These are phyloP conservation scores for Chalciporus chontae DNA, from an alignment of 768 basidiomycete genomes.

Conservation along the genomic window DNA sequence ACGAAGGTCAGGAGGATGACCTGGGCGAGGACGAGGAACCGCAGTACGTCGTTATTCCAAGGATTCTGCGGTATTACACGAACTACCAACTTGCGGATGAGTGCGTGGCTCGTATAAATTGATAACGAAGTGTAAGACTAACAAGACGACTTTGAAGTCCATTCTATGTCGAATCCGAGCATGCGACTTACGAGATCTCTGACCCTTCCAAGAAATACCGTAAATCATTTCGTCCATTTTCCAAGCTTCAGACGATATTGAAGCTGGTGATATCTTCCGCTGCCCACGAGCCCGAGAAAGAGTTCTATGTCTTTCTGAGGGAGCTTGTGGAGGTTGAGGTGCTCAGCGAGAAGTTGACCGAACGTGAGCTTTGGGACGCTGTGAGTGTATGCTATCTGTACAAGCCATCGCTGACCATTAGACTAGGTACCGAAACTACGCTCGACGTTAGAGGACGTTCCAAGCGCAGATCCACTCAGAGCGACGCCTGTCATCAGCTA, in stretches of 20 bases:
- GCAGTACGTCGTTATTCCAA: slow-evolving; percentile 44
- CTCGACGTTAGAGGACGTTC: slow-evolving; percentile 21
- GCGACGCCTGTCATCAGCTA: slow-evolving; percentile 17
- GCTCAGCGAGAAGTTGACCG: slow-evolving; percentile 14
- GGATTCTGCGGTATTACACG: slow-evolving; percentile 46
- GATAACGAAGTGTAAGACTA: neutral
- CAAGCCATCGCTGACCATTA: neutral
- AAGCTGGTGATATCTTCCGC: slow-evolving; percentile 42
- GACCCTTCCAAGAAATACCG: slow-evolving; percentile 46
- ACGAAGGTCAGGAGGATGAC: slow-evolving; percentile 58
- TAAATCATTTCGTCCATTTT: slow-evolving; percentile 43
- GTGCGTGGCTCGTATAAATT: slow-evolving; percentile 38
- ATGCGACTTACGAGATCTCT: slow-evolving; percentile 60
- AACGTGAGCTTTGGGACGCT: slow-evolving; percentile 27
- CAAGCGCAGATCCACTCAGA: slow-evolving; percentile 17
- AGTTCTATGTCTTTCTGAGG: slow-evolving; percentile 34
- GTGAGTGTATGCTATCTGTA: slow-evolving; percentile 10
- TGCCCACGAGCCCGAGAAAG: slow-evolving; percentile 21
- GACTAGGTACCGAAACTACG: slow-evolving; percentile 21
- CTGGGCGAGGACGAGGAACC: slow-evolving; percentile 28
- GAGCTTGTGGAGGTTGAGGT: slow-evolving; percentile 25
- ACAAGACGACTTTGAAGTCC: slow-evolving; percentile 39
- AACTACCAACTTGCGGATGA: slow-evolving; percentile 48
- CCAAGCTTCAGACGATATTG: slow-evolving; percentile 46
- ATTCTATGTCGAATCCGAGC: slow-evolving; percentile 60